phyloP scores from a whole-genome alignment of 768 basidiomycete genomes.

The Psilocybe tampanensis region DNA sequence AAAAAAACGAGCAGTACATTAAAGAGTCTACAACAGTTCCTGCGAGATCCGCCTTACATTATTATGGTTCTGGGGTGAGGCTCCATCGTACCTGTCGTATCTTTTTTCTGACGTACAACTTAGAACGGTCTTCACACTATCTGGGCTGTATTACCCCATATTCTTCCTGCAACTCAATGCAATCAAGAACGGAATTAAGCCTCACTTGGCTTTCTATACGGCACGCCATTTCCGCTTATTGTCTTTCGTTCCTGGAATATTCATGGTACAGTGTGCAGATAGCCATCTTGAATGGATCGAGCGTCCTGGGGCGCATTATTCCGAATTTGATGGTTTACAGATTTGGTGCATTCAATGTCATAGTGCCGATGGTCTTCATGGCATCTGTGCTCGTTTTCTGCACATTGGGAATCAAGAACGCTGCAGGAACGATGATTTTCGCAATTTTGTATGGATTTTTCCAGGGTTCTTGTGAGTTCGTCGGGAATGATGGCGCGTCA shows the following conservation, averaged over 20 bases:
- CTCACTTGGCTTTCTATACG: conserved; percentile 57
- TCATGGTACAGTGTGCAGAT: conserved; percentile 31
- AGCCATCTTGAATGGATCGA: conserved; percentile 53
- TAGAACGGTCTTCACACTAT: conserved; percentile 36
- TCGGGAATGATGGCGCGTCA: too few relatives aligned
- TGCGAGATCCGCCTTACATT: conserved; percentile 47
- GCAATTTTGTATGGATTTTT: conserved; percentile 50
- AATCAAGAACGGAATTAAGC: conserved; percentile 44
- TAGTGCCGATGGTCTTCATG: conserved; percentile 33
- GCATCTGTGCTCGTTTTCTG: conserved; percentile 43
- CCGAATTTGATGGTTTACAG: conserved; percentile 42
- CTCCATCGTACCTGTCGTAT: neutral
- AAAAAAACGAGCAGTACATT: conserved; percentile 31
- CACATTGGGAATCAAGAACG: conserved; percentile 39
- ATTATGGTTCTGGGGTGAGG: conserved; percentile 41
- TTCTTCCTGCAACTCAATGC: conserved; percentile 62
- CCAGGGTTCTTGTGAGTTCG: conserved; percentile 42
- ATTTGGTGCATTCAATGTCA: conserved; percentile 43
- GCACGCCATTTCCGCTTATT: conserved; percentile 32
- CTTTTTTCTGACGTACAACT: neutral
- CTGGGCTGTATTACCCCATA: conserved; percentile 50
- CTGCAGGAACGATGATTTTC: conserved; percentile 38
- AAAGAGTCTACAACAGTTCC: conserved; percentile 33
- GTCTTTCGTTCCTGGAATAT: neutral
- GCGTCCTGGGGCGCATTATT: conserved; percentile 47